Percentiles rank a stretch among this genome's conserved stretches.
phyloP scores from a whole-genome alignment of 768 basidiomycete species.

The Lyophyllum shimeji region DNA sequence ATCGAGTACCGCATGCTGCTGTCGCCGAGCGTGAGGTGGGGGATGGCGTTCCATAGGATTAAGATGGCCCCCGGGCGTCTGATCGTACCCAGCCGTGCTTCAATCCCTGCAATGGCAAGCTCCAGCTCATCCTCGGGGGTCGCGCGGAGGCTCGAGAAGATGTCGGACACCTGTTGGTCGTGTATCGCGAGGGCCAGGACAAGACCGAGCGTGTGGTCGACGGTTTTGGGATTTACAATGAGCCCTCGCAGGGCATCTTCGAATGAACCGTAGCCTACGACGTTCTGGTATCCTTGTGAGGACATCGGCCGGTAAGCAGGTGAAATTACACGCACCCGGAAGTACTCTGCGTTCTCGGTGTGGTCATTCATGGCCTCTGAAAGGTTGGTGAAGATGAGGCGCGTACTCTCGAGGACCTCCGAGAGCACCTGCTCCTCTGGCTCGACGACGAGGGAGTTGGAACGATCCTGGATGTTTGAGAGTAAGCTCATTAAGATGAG shows the following conservation, averaged over 20 bases:
- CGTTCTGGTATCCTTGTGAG: constrained; percentile 32
- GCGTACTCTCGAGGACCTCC: constrained; percentile 51
- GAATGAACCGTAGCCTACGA: constrained; percentile 67
- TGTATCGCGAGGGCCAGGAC: constrained; percentile 66
- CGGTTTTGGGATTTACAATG: constrained; percentile 42
- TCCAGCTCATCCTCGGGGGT: constrained; percentile 37
- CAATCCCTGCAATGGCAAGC: constrained; percentile 38
- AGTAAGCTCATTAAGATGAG: constrained; percentile 71
- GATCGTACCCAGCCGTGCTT: constrained; percentile 48
- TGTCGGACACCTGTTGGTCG: constrained; percentile 55
- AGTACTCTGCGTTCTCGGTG: constrained; percentile 57
- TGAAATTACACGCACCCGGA: constrained; percentile 49
- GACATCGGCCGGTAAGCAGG: neutral
- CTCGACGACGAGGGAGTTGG: constrained; percentile 30
- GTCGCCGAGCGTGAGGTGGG: constrained; percentile 34
- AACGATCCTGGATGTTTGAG: constrained; percentile 49
- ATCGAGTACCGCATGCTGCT: constrained; percentile 48
- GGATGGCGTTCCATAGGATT: constrained; percentile 55
- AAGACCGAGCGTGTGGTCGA: constrained; percentile 62
- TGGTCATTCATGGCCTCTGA: constrained; percentile 64
- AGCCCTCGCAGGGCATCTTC: constrained; percentile 57
- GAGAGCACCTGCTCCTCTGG: constrained; percentile 36
- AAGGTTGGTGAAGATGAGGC: constrained; percentile 62
- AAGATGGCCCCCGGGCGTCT: constrained; percentile 59
- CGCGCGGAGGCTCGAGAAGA: constrained; percentile 51